Evolutionary conservation across 2,329 filamentous ascomycete species (phyloP).

Genomic region (Xylaria sp.): DNA sequence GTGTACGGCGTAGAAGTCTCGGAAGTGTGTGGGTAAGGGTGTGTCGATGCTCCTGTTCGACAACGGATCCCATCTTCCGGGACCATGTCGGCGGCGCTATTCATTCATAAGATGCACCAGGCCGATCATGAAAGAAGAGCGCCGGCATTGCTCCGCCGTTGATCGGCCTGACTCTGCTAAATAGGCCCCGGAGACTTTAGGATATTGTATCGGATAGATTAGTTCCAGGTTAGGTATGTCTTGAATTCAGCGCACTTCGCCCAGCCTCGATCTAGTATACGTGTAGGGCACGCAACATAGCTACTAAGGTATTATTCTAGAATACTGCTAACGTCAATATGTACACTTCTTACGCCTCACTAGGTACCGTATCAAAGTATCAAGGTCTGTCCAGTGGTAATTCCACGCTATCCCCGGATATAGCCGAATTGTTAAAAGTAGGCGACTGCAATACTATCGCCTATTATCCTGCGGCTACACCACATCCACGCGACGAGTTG

Average conservation of each 20-base stretch:
- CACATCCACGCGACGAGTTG: constrained; percentile 10
- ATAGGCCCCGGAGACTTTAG: background rate
- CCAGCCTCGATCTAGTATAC: constrained; percentile 1
- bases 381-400: background rate
- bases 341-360: too few species aligned
- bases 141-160: constrained; percentile 12
- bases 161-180: constrained; percentile 14
- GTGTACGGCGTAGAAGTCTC: background rate
- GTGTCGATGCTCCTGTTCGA: constrained; percentile 5
- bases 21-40: background rate
- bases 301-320: too few species aligned
- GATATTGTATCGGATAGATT: background rate
- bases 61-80: constrained; percentile 31
- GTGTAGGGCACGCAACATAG: background rate
- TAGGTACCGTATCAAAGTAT: too few species aligned
- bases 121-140: constrained; percentile 9
- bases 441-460: constrained; percentile 10
- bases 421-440: constrained; percentile 20
- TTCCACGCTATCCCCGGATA: constrained; percentile 27
- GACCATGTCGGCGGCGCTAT: constrained; percentile 26
- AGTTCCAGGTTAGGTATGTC: background rate
- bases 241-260: constrained; percentile 1
- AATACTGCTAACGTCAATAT: too few species aligned
- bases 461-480: constrained; percentile 18
- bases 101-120: background rate